A percentile compares a stretch with the other conserved stretches of the same genome.
Evolutionary conservation across 2,329 filamentous ascomycete species (phyloP).

Genomic region (Gaeumannomyces tritici): DNA sequence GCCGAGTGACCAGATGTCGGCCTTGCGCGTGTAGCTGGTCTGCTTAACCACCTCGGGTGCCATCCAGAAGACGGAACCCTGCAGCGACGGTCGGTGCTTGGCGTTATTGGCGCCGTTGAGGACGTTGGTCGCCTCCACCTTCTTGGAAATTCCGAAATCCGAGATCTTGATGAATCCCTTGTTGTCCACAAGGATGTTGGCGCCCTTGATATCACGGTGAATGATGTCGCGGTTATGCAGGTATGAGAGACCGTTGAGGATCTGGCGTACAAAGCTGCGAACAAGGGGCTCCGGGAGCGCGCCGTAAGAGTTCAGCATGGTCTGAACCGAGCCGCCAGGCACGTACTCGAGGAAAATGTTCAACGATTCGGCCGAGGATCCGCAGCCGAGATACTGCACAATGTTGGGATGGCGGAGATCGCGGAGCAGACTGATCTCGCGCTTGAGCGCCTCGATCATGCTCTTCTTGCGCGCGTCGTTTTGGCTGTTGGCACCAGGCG

Average conservation of each 20-base stretch:
- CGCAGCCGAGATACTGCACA: slow-evolving; percentile 94
- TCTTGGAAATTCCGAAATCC: slow-evolving; percentile 97
- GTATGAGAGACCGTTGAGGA: slow-evolving; percentile 84
- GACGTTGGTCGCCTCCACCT: slow-evolving; percentile 84
- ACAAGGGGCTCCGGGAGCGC: slow-evolving; percentile 88
- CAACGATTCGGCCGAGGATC: slow-evolving; percentile 79
- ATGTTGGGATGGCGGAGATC: slow-evolving; percentile 95
- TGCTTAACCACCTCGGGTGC: slow-evolving; percentile 97
- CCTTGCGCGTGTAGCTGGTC: slow-evolving; percentile 95
- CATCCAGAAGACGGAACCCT: slow-evolving; percentile 99
- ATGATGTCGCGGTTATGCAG: slow-evolving; percentile 94
- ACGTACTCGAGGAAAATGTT: slow-evolving; percentile 99
- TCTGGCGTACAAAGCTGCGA: slow-evolving; percentile 93
- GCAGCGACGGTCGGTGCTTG: slow-evolving; percentile 68
- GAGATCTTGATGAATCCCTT: slow-evolving; percentile 99
- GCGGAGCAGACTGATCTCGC: slow-evolving; percentile 87
- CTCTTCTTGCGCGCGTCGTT: slow-evolving; percentile 88
- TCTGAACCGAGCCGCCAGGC: slow-evolving; percentile 91
- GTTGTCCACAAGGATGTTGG: slow-evolving; percentile 97
- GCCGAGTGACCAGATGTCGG: slow-evolving; percentile 96
- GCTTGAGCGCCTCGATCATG: slow-evolving; percentile 96
- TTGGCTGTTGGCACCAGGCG: slow-evolving; percentile 64
- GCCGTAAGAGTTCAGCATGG: slow-evolving; percentile 97
- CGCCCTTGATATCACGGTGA: slow-evolving; percentile 97
- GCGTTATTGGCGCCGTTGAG: slow-evolving; percentile 59